These are phyloP conservation scores for Quercus parvula DNA, from an alignment of 306 rosid genomes.

Conservation along the genomic window DNA sequence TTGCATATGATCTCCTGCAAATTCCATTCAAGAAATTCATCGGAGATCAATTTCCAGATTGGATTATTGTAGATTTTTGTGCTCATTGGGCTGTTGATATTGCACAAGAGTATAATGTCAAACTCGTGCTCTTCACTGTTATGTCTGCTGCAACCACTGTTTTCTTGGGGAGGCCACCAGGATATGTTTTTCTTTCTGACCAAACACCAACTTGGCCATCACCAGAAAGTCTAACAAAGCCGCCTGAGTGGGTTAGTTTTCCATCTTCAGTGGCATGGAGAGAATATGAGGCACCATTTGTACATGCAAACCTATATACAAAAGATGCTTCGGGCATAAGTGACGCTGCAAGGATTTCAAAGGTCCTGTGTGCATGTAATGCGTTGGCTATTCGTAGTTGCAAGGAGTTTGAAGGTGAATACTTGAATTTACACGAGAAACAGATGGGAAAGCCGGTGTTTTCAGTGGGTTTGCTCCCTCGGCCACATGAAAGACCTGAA, in stretches of 20 bases:
- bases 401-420: conserved; percentile 30
- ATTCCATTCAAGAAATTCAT: not conserved
- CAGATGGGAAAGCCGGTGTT: conserved; percentile 28
- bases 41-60: conserved; percentile 10
- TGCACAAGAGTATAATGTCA: conserved; percentile 5
- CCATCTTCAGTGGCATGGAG: conserved; percentile 15
- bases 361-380: not conserved
- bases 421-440: conserved; percentile 19
- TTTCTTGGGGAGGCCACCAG: not conserved
- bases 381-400: conserved; percentile 20
- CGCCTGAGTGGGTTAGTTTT: conserved; percentile 18
- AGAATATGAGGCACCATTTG: not conserved
- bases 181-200: not conserved
- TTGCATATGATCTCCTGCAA: conserved; percentile 19
- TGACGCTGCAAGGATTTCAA: not conserved
- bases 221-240: conserved; percentile 1
- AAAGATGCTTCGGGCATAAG: conserved; percentile 1
- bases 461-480: conserved; percentile 38
- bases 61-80: conserved; percentile 20
- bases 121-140: not conserved
- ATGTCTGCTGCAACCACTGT: not conserved
- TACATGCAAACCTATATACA: not conserved
- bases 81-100: conserved; percentile 2
- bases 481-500: conserved; percentile 21
- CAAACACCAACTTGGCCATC: not conserved